Percentiles rank a stretch among this genome's conserved stretches.
phyloP scores from a whole-genome alignment of 805 yeast species.

The Starmera caribaea region DNA sequence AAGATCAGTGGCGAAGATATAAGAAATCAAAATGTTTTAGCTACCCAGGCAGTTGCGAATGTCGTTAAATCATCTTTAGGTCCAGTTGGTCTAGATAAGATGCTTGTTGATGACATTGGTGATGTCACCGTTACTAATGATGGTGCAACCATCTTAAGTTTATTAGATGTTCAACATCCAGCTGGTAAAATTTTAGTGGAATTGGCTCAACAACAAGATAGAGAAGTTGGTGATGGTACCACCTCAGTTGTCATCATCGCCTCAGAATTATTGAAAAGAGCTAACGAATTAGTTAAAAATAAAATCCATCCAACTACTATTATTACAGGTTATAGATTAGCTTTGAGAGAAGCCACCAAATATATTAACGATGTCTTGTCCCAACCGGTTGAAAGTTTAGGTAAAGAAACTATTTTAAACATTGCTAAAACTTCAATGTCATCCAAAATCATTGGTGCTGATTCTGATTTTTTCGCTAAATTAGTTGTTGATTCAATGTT shows the following conservation, averaged over 20 bases:
- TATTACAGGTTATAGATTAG: slow-evolving; percentile 92
- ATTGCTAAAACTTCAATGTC: slow-evolving; percentile 98
- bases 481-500: slow-evolving; percentile 94
- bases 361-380: slow-evolving; percentile 81
- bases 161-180: slow-evolving; percentile 96
- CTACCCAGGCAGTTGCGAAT: slow-evolving; percentile 98
- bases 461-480: slow-evolving; percentile 79
- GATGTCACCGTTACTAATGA: slow-evolving; percentile 98
- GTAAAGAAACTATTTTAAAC: slow-evolving; percentile 77
- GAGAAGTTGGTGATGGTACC: slow-evolving; percentile 98
- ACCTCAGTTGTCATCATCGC: slow-evolving; percentile 97
- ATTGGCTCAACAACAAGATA: slow-evolving; percentile 96
- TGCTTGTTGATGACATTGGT: slow-evolving; percentile 98
- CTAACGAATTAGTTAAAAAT: slow-evolving; percentile 86
- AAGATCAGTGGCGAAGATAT: slow-evolving; percentile 94
- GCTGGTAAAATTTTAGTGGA: slow-evolving; percentile 97
- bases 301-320: slow-evolving; percentile 97
- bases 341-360: slow-evolving; percentile 78
- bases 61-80: slow-evolving; percentile 93
- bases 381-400: slow-evolving; percentile 58
- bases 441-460: slow-evolving; percentile 90
- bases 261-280: slow-evolving; percentile 82
- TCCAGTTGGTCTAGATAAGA: slow-evolving; percentile 96
- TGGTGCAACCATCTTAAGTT: slow-evolving; percentile 90
- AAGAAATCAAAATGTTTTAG: slow-evolving; percentile 90